Evolutionary conservation across 257 asterid species (phyloP).

Genomic region (Nicotiana obtusifolia): DNA sequence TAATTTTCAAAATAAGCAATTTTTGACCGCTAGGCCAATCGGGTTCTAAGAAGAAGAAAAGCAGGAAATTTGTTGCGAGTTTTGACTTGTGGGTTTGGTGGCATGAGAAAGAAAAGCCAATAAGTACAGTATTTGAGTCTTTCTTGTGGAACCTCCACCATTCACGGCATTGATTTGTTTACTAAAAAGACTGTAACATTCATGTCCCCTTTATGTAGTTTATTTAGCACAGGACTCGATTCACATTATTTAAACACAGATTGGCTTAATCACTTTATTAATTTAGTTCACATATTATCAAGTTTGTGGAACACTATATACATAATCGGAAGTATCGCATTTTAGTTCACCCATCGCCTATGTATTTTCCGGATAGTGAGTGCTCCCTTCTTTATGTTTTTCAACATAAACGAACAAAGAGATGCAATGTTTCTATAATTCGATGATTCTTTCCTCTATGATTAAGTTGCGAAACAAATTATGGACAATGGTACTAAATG

Average conservation of each 20-base stretch:
- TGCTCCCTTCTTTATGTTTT: no score
- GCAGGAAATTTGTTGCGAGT: no score
- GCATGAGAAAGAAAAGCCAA: not conserved
- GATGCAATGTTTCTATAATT: not conserved
- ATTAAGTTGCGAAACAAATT: no score
- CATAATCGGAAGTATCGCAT: not conserved
- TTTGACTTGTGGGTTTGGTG: not conserved
- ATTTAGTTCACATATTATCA: not conserved
- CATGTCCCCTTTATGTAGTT: not conserved
- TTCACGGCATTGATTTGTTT: slow-evolving; percentile 41
- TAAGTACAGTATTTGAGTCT: not conserved
- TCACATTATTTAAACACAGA: not conserved
- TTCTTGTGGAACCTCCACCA: slow-evolving; percentile 26
- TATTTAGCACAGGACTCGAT: not conserved
- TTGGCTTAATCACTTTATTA: not conserved
- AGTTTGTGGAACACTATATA: not conserved
- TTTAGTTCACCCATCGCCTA: not conserved
- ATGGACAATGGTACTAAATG: not conserved
- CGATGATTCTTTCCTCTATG: no score
- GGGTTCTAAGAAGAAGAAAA: no score
- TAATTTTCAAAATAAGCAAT: no score
- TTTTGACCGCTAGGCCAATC: no score
- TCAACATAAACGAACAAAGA: not conserved
- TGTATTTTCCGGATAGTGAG: not conserved
- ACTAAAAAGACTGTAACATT: not conserved